Percentiles rank a stretch among this genome's conserved stretches.
Evolutionary conservation across 768 basidiomycete species (phyloP).

Genomic region (Termitomyces sp.): DNA sequence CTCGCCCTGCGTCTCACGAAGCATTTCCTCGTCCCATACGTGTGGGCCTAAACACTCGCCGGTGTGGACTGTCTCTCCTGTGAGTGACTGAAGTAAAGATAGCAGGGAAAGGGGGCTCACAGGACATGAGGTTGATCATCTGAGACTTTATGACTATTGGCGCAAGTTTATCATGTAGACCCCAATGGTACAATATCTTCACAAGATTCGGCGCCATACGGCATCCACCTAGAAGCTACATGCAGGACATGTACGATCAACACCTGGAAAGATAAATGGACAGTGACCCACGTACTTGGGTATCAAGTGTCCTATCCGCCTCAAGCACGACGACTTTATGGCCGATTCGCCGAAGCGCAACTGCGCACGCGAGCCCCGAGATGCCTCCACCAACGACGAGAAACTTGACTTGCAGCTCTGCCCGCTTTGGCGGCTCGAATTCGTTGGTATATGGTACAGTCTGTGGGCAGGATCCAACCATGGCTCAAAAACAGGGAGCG

Average conservation of each 20-base stretch:
- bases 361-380: conserved; percentile 49
- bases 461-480: background rate
- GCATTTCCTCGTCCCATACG: conserved; percentile 46
- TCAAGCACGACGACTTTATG: conserved; percentile 54
- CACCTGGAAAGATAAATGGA: background rate
- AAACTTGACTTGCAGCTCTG: conserved; percentile 24
- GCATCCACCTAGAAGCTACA: conserved; percentile 22
- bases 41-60: conserved; percentile 46
- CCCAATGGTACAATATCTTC: conserved; percentile 54
- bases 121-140: conserved; percentile 17
- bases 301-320: conserved; percentile 14
- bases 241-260: background rate
- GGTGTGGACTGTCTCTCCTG: conserved; percentile 32
- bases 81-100: background rate
- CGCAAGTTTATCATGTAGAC: conserved; percentile 25
- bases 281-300: conserved; percentile 4
- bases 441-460: background rate
- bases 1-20: conserved; percentile 37
- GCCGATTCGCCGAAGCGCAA: conserved; percentile 46
- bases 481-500: background rate
- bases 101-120: background rate
- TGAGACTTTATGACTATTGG: conserved; percentile 13
- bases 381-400: conserved; percentile 39
- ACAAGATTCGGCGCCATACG: conserved; percentile 47
- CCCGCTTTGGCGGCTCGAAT: conserved; percentile 12